Conservation (phyloP, 768 basidiomycete species). For the Amanita rimosa region DNA sequence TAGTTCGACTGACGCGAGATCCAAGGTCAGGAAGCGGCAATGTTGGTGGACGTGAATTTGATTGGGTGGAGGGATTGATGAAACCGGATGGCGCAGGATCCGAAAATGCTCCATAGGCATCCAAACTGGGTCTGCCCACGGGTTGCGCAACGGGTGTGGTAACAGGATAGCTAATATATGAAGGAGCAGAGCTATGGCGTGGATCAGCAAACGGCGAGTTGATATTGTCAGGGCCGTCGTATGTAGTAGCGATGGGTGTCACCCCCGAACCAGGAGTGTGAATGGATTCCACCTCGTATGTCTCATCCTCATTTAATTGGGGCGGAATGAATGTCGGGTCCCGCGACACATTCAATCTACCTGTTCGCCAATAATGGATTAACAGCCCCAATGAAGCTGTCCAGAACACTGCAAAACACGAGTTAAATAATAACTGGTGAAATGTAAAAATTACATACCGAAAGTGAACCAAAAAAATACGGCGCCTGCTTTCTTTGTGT, state of each 20-base stretch:
- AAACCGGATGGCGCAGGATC: conserved; percentile 79
- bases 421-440: conserved; percentile 1
- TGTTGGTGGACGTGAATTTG: conserved; percentile 18
- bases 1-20: conserved; percentile 71
- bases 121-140: conserved; percentile 54
- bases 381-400: conserved; percentile 52
- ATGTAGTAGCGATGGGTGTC: conserved; percentile 13
- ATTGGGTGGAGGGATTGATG: conserved; percentile 17
- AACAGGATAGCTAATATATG: conserved; percentile 13
- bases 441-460: conserved; percentile 29
- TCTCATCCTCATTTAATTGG: conserved; percentile 30
- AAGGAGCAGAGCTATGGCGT: conserved; percentile 32
- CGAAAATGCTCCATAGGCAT: conserved; percentile 84
- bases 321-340: conserved; percentile 76
- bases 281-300: conserved; percentile 41
- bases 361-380: conserved; percentile 68
- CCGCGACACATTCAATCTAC: conserved; percentile 44
- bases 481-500: conserved; percentile 82
- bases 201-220: conserved; percentile 45
- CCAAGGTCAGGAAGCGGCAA: conserved; percentile 32
- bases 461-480: conserved; percentile 88
- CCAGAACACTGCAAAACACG: conserved; percentile 53
- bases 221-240: conserved; percentile 19
- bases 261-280: conserved; percentile 30
- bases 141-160: conserved; percentile 16